Conservation (phyloP, 139 green algal genomes). For the Diplosphaera chodatii region DNA sequence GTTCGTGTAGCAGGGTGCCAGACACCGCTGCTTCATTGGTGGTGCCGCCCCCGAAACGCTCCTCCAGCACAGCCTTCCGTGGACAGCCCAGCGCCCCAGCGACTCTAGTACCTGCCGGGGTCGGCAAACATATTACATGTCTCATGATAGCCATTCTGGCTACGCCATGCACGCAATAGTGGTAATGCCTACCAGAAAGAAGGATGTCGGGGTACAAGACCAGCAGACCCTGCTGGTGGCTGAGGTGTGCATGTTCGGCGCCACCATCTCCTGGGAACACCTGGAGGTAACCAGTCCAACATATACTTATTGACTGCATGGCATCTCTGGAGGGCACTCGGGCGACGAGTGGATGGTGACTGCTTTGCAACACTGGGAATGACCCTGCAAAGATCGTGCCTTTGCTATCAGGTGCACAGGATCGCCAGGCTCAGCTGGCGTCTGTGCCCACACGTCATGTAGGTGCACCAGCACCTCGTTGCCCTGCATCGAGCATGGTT, state of each 20-base stretch:
- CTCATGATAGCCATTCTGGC: no score
- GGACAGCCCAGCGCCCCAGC: slow-evolving; percentile 48
- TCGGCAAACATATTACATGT: no score
- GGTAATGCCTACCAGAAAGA: slow-evolving; percentile 66
- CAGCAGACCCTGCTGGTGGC: slow-evolving; percentile 33
- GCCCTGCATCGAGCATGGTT: no score
- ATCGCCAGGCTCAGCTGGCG: slow-evolving; percentile 41
- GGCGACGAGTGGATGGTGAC: no score
- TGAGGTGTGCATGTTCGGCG: neutral
- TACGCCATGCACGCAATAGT: no score
- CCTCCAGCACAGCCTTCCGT: slow-evolving; percentile 63
- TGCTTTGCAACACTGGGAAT: no score
- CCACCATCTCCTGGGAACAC: neutral
- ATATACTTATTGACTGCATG: no score
- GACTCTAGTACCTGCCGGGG: slow-evolving; percentile 62
- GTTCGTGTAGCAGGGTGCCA: slow-evolving; percentile 57
- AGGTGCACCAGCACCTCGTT: slow-evolving; percentile 44
- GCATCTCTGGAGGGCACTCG: no score
- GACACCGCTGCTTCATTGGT: slow-evolving; percentile 25
- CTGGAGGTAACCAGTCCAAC: no score
- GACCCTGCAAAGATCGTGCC: no score
- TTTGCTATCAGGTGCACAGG: slow-evolving; percentile 50
- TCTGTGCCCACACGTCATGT: slow-evolving; percentile 44
- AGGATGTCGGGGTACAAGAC: slow-evolving; percentile 75
- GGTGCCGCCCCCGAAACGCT: slow-evolving; percentile 41